phyloP scores from a whole-genome alignment of 805 yeast species.

The Millerago galiae region DNA sequence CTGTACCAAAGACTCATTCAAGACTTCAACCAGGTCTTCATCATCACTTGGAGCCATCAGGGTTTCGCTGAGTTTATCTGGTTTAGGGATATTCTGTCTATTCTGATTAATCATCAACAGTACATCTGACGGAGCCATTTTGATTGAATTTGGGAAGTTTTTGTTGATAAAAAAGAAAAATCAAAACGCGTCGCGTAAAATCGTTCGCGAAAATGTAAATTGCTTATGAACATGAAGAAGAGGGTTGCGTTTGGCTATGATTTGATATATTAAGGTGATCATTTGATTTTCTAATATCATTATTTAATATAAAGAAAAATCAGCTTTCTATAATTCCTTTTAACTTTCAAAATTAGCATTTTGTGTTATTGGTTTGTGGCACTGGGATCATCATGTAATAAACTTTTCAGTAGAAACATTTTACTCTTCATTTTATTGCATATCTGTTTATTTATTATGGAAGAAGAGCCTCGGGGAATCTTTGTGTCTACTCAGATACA shows the following conservation, averaged over 20 bases:
- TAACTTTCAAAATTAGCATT: too few species aligned
- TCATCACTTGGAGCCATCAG: neutral
- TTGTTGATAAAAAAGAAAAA: neutral
- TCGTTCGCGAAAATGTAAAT: neutral
- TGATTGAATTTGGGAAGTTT: neutral
- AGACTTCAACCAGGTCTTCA: neutral
- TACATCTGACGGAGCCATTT: conserved; percentile 1
- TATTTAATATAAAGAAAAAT: too few species aligned
- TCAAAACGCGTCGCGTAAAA: neutral
- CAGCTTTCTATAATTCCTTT: too few species aligned
- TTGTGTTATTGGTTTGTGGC: too few species aligned
- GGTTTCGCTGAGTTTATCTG: neutral
- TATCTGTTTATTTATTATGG: too few species aligned
- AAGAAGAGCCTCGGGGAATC: neutral
- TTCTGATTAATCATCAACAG: conserved; percentile 4
- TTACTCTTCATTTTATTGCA: too few species aligned
- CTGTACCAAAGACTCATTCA: too few species aligned
- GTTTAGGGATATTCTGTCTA: neutral
- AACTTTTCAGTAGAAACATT: too few species aligned
- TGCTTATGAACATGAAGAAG: neutral
- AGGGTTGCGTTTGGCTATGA: too few species aligned
- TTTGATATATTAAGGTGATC: too few species aligned
- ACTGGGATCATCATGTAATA: too few species aligned
- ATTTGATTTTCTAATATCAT: too few species aligned
- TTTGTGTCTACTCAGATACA: conserved; percentile 22